Base-by-base conservation (phyloP, 306 rosid species). In the Rubus idaeus region DNA sequence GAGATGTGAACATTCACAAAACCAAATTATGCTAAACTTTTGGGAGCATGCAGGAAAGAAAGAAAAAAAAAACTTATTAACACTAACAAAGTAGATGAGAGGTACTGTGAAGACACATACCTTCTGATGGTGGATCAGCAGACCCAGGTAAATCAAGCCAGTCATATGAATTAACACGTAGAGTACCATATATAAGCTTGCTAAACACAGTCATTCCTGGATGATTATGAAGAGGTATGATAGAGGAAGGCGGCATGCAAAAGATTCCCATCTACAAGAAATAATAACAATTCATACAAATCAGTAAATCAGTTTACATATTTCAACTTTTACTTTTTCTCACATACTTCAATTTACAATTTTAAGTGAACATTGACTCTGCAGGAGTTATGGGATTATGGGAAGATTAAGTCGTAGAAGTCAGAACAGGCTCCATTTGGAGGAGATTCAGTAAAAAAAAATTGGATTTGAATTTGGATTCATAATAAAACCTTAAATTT, bases 191-290 rank as follows among this genome's bases (percentile, higher is more conserved):
- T 62, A 95, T 50, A 84, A 95, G 97, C 89, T 95, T 95, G 97
- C 98, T 92, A 78, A 92, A 80, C 63, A 95, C 97, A 21, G 96
- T 92, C 98, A 95, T 95, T 78, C 93, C 96, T 79, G 98, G 97
- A 83, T 95, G 98, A 81, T 95, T 87, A 77, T 95, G 98, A 67
- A 92, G 90, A 81, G 98, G 98, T 86, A 92, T 90, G 78, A 92
- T 84, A 42, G 98, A 90, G 37, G 85, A 80, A 35, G 97, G 93
- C 3, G 98, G 96, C 97, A 95, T 90, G 87, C 97, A 95, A 86
- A 95, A 95, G 66, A 95, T 92, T 81, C 97, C 98, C 66, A 95
- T 95, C 98, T 95, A 88, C 83, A 70, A 61, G 84, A 81, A 46
- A 51, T 55, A 55, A 46, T 71, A 71, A 64, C 20, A 20, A 44